Base-by-base conservation (phyloP, 2,329 filamentous ascomycete species). In the Colletotrichum ledebouriae region DNA sequence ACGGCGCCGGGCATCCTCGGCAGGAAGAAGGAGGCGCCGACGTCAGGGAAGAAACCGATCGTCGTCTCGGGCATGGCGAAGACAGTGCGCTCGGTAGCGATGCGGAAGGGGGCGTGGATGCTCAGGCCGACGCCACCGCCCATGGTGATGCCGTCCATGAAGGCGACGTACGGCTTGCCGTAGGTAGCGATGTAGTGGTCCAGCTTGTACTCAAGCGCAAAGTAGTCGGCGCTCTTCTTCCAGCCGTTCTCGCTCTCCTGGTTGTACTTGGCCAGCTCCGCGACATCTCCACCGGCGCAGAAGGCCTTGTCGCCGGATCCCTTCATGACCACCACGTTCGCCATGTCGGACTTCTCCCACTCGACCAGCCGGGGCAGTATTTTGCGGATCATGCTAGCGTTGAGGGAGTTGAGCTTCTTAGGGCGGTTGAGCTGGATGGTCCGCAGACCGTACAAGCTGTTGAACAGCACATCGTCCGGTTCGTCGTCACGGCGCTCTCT, bases 11-110 rank as follows among this genome's bases (percentile, higher is more conserved):
- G 90, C 85, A 99, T 90, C 71, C 94, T 88, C 15, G 96, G 93
- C 61, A 99, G 85, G 85, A 98, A 98, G 84, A 98, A 99, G 11
- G 93, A 97, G 37, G 92, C 97, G 70, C 96, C 96, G 56, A 99
- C 96, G 76, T 99, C 97, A 6, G 97, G 96, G 86, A 99, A 99
- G 85, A 98, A 98, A 44, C 96, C 96, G 76, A 99, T 99, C 9
- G 90, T 97, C 4, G 96, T 99, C 83, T 99, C 96, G 34, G 96
- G 96, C 96, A 99, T 99, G 73, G 97, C 94, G 76, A 99, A 98
- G 55, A 97, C 82, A 6, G 96, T 99, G 77, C 91, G 92, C 82
- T 99, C 96, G 3, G 96, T 99, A 42, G 96, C 96, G 77, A 99
- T 97, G 69, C 96, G 88, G 86, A 99, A 95, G 3, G 96, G 97